Evolutionary conservation across 2,329 filamentous ascomycete species (phyloP).

Genomic region (Dactylonectria macrodidyma): DNA sequence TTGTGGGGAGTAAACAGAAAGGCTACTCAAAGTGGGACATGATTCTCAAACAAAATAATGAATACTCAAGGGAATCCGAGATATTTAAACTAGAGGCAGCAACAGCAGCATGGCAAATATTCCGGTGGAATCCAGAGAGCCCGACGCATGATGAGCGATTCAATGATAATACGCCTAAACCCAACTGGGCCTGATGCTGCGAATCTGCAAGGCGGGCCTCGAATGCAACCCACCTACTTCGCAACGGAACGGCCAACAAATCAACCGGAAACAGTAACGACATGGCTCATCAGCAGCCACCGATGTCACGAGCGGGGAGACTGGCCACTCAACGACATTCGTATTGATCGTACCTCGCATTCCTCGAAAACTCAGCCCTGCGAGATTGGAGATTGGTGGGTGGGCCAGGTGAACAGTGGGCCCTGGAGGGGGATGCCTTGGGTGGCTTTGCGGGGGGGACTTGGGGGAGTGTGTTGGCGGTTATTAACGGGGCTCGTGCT

Average conservation of each 20-base stretch:
- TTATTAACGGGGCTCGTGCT: not conserved
- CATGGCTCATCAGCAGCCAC: not conserved
- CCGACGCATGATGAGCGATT: not conserved
- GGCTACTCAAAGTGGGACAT: too few relatives aligned
- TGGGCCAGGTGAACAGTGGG: not conserved
- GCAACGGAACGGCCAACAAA: not conserved
- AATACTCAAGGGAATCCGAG: too few relatives aligned
- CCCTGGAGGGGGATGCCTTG: not conserved
- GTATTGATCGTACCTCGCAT: slow-evolving; percentile 23
- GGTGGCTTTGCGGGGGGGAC: not conserved
- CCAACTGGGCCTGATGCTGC: slow-evolving; percentile 20
- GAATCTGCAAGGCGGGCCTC: not conserved
- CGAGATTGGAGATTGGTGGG: not conserved
- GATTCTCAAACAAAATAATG: not conserved
- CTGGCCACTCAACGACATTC: slow-evolving; percentile 6
- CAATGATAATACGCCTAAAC: not conserved
- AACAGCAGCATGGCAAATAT: too few relatives aligned
- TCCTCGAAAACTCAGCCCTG: slow-evolving; percentile 4
- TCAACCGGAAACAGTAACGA: not conserved
- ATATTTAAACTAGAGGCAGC: too few relatives aligned
- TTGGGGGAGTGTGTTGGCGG: too few relatives aligned
- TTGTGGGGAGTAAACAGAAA: not conserved
- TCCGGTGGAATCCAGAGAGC: too few relatives aligned
- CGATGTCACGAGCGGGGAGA: not conserved
- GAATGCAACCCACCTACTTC: not conserved